phyloP scores from a whole-genome alignment of 2,329 filamentous ascomycete species.

The Aureobasidium leucospermi region DNA sequence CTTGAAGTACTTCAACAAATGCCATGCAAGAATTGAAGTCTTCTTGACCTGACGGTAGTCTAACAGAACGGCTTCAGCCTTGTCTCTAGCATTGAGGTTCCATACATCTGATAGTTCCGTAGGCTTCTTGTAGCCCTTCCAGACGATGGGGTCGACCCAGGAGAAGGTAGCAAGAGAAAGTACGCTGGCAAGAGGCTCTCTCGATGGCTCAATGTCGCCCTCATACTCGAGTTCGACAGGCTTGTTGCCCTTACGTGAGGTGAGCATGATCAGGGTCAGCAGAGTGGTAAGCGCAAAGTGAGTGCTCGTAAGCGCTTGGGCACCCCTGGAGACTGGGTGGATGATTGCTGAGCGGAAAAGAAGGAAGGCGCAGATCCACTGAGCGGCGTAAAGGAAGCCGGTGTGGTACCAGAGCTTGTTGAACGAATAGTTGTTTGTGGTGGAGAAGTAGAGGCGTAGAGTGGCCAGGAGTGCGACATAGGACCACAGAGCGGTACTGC shows the following conservation, averaged over 20 bases:
- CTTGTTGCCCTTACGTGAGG: slow-evolving; percentile 86
- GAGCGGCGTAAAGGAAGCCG: slow-evolving; percentile 68
- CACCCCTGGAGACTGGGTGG: slow-evolving; percentile 58
- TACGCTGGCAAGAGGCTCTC: slow-evolving; percentile 79
- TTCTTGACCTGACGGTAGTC: slow-evolving; percentile 82
- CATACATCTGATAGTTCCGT: slow-evolving; percentile 81
- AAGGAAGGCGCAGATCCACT: slow-evolving; percentile 71
- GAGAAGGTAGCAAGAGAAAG: slow-evolving; percentile 81
- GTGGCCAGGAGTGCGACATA: slow-evolving; percentile 71
- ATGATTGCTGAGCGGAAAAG: slow-evolving; percentile 82
- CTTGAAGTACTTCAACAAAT: slow-evolving; percentile 80
- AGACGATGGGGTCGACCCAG: slow-evolving; percentile 87
- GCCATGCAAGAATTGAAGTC: slow-evolving; percentile 69
- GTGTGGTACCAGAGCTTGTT: slow-evolving; percentile 90
- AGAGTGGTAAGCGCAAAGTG: slow-evolving; percentile 71
- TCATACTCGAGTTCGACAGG: slow-evolving; percentile 83
- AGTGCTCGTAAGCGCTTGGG: slow-evolving; percentile 58
- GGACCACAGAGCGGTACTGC: slow-evolving; percentile 66
- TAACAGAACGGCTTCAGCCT: slow-evolving; percentile 70
- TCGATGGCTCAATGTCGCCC: slow-evolving; percentile 76
- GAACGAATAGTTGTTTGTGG: slow-evolving; percentile 54
- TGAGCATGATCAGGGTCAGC: slow-evolving; percentile 67
- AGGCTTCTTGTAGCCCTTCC: slow-evolving; percentile 77
- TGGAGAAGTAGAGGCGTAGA: slow-evolving; percentile 60
- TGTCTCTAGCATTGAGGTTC: slow-evolving; percentile 84